Evolutionary conservation across 129 eudicot genomes (phyloP), one percentile per base, ranked within the genome.

Genomic region (Arctium minus): DNA sequence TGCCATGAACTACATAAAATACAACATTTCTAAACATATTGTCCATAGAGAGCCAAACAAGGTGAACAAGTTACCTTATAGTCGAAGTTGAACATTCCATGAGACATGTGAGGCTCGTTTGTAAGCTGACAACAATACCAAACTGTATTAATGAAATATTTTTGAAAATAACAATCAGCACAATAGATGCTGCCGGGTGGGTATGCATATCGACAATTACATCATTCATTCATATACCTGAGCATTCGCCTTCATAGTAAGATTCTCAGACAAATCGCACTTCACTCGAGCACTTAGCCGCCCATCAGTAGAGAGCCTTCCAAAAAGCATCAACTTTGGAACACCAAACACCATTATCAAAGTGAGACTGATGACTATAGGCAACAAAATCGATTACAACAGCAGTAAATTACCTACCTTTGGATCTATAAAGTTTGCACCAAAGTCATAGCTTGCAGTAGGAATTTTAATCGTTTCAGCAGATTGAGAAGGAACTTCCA

Each of bases 41-140:
- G 32, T 42, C 65, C 53, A 46, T 18, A 65, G 56, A 35, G 48
- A 77, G 29, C 72, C 40, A 70, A 48, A 73, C 44, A 79, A 78
- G 37, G 69, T 5, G 48, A 39, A 38, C 60, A 72, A 70, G 42
- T 80, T 80, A 96, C 99, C 98, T 96, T 96, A 73, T 96, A 96
- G 86, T 96, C 99, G 70, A 96, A 89, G 83, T 87, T 90, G 87
- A 86, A 87, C 94, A 93, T 90, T 72, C 93, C 98, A 83, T 96
- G 97, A 12, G 99, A 96, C 99, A 93, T 93, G 87, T 96, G 98
- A 60, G 97, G 99, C 89, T 96, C 99, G 38, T 82, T 84, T 27
- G 97, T 87, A 82, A 96, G 97, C 99, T 96, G 91, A 80, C 72
- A 46, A 32, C 73, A 76, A 77, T 44, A 53, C 76, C 29, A 48